Percentiles rank a stretch among this genome's conserved stretches.
Conservation (phyloP, 2,329 filamentous ascomycete species). For the Pezicula neosporulosa region DNA sequence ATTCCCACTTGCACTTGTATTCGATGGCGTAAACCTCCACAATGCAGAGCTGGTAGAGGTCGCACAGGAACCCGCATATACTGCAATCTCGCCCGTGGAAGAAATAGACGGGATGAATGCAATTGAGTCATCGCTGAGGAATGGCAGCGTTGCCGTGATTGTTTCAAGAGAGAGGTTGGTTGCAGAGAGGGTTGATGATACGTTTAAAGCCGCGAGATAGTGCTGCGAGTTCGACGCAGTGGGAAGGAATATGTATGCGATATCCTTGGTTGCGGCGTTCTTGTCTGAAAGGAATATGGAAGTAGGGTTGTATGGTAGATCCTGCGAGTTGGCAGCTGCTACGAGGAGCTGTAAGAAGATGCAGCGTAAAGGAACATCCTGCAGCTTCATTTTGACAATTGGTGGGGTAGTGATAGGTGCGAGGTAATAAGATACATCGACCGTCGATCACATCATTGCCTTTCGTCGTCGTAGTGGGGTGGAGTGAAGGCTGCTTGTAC, state of each 20-base stretch:
- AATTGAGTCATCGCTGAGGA: slow-evolving; percentile 49
- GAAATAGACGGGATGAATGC: slow-evolving; percentile 69
- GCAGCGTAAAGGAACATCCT: slow-evolving; percentile 15
- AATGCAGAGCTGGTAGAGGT: slow-evolving; percentile 49
- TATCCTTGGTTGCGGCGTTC: slow-evolving; percentile 42
- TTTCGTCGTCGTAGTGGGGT: background rate
- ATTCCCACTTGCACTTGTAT: slow-evolving; percentile 38
- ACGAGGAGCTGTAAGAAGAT: slow-evolving; percentile 7
- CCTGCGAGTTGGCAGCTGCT: slow-evolving; percentile 29
- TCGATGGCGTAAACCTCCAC: slow-evolving; percentile 62
- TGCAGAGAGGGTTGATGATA: slow-evolving; percentile 53
- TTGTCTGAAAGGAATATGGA: slow-evolving; percentile 58
- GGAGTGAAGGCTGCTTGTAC: background rate
- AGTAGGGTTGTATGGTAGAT: slow-evolving; percentile 75
- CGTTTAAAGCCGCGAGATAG: slow-evolving; percentile 62
- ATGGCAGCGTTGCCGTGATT: slow-evolving; percentile 58
- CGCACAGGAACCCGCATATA: slow-evolving; percentile 72
- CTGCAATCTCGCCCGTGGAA: slow-evolving; percentile 64
- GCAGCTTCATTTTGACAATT: slow-evolving; percentile 19
- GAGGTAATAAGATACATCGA: slow-evolving; percentile 8
- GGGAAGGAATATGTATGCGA: slow-evolving; percentile 66
- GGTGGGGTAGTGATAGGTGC: slow-evolving; percentile 7
- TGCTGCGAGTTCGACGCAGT: slow-evolving; percentile 21
- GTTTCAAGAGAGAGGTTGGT: slow-evolving; percentile 42
- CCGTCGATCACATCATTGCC: slow-evolving; percentile 14